phyloP scores from a whole-genome alignment of 768 basidiomycete genomes.

The Pulveroboletus frians region DNA sequence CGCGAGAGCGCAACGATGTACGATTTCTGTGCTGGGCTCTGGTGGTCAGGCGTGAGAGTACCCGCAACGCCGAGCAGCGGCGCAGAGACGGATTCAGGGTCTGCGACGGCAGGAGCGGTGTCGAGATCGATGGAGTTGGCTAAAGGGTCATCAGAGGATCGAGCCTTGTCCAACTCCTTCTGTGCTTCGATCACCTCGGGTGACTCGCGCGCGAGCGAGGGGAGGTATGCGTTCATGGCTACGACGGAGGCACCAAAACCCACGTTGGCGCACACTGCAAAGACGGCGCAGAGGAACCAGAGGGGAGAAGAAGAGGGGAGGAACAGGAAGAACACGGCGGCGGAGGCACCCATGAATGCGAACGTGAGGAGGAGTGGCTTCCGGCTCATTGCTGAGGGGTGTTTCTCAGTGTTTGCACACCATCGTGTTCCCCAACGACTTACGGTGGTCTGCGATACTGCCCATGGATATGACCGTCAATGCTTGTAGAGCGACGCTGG shows the following conservation, averaged over 20 bases:
- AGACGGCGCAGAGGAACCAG: conserved; percentile 63
- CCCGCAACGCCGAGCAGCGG: conserved; percentile 32
- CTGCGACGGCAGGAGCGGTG: background rate
- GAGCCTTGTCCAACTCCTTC: conserved; percentile 23
- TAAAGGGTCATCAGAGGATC: background rate
- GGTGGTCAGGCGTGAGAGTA: conserved; percentile 7
- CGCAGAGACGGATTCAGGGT: conserved; percentile 29
- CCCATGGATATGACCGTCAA: conserved; percentile 95
- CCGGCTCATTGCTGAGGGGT: conserved; percentile 55
- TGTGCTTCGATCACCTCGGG: conserved; percentile 49
- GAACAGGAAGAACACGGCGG: conserved; percentile 66
- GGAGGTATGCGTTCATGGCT: conserved; percentile 88
- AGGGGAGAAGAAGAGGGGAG: conserved; percentile 65
- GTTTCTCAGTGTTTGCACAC: background rate
- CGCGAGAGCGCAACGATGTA: conserved; percentile 59
- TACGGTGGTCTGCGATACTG: conserved; percentile 85
- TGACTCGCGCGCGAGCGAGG: conserved; percentile 60
- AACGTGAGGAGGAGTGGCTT: conserved; percentile 75
- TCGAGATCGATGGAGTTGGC: conserved; percentile 12
- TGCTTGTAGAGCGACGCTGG: conserved; percentile 85
- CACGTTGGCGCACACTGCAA: conserved; percentile 78
- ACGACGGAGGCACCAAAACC: conserved; percentile 84
- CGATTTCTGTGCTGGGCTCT: conserved; percentile 25
- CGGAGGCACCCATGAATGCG: conserved; percentile 63
- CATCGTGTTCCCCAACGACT: conserved; percentile 23